Percentiles rank a stretch among this genome's conserved stretches.
Evolutionary conservation across 2,329 filamentous ascomycete species (phyloP).

Genomic region (Hysterium pulicare): DNA sequence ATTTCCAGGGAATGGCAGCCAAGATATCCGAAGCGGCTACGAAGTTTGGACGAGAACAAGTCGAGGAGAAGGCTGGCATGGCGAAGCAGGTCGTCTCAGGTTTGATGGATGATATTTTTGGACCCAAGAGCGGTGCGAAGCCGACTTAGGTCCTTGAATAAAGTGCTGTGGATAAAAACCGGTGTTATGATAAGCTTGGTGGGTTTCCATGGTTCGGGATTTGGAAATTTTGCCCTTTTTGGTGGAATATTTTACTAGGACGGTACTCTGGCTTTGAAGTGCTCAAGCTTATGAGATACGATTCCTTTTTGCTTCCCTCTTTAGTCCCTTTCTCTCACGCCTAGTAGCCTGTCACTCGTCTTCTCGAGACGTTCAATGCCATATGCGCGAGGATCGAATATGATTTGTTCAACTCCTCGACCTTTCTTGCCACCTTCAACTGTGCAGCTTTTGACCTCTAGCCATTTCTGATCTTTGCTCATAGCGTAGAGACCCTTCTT

Average conservation of each 20-base stretch:
- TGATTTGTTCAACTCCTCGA: neutral
- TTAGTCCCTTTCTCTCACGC: no score
- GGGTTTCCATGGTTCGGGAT: neutral
- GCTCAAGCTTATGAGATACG: no score
- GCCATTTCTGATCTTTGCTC: neutral
- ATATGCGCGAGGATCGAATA: neutral
- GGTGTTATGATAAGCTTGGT: no score
- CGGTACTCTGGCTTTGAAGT: slow-evolving; percentile 1
- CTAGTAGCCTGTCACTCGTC: no score
- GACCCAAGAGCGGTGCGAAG: slow-evolving; percentile 22
- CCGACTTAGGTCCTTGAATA: neutral
- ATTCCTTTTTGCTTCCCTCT: no score
- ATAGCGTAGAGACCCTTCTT: neutral
- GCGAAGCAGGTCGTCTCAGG: slow-evolving; percentile 46
- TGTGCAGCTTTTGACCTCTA: slow-evolving; percentile 2
- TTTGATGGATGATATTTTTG: slow-evolving; percentile 50
- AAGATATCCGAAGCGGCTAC: slow-evolving; percentile 39
- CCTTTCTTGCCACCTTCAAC: slow-evolving; percentile 3
- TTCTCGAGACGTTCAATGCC: no score
- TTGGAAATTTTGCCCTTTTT: no score
- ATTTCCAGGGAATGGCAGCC: slow-evolving; percentile 56
- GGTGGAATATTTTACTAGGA: neutral
- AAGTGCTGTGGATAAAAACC: no score
- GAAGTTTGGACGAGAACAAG: slow-evolving; percentile 27
- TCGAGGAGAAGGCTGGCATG: slow-evolving; percentile 42